Conservation (phyloP, 1,284 basidiomycete species). For the Neonothopanus nambi region DNA sequence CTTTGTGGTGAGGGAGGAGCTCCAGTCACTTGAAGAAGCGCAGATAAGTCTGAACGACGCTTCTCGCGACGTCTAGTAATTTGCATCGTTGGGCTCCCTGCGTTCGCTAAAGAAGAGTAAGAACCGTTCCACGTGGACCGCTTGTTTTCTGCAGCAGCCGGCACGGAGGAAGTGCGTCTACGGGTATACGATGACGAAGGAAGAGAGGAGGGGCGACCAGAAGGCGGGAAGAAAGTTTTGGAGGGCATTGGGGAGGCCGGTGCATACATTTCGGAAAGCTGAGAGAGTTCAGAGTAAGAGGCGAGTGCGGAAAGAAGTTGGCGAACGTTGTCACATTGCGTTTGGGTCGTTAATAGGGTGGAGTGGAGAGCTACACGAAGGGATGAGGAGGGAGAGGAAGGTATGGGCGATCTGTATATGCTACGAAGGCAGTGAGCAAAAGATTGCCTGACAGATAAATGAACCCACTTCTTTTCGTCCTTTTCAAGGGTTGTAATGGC, state of each 20-base stretch:
- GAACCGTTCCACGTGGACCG: constrained; percentile 76
- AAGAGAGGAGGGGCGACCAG: constrained; percentile 42
- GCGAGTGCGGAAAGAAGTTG: constrained; percentile 75
- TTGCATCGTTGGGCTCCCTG: constrained; percentile 44
- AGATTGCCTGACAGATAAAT: constrained; percentile 15
- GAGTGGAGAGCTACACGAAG: constrained; percentile 71
- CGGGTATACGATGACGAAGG: constrained; percentile 30
- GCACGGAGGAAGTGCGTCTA: constrained; percentile 25
- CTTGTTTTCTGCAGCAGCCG: constrained; percentile 43
- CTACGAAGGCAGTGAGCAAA: constrained; percentile 11
- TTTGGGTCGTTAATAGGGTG: constrained; percentile 69
- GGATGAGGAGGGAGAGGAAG: constrained; percentile 53
- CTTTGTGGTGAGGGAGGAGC: constrained; percentile 25
- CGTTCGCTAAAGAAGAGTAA: constrained; percentile 47
- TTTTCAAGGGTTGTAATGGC: constrained; percentile 62
- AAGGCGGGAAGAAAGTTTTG: constrained; percentile 27
- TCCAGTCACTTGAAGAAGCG: constrained; percentile 38
- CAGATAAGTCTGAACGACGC: constrained; percentile 53
- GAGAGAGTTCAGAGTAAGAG: constrained; percentile 63
- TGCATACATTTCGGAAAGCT: constrained; percentile 82
- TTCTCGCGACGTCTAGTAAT: constrained; percentile 47
- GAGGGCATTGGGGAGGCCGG: constrained; percentile 56
- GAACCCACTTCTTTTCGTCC: constrained; percentile 62
- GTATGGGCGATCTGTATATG: constrained; percentile 37
- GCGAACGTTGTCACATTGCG: constrained; percentile 77